Evolutionary conservation across 164 flowering plant genomes (phyloP), one percentile per base, ranked within the genome.

Genomic region (Nelumbo lutea): DNA sequence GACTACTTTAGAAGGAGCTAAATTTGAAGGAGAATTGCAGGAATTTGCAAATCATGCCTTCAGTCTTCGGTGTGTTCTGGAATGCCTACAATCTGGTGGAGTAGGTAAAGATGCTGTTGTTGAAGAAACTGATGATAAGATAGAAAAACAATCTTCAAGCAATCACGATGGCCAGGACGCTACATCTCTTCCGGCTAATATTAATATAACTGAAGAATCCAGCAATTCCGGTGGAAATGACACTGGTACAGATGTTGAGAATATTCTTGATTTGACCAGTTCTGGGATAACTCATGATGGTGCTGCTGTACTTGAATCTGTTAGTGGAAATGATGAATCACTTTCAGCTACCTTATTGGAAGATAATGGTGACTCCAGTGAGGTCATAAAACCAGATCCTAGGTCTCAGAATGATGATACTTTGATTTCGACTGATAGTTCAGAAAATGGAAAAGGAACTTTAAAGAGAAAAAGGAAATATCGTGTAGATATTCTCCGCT

Each of bases 31-130:
- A 57, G 99, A 92, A 69, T 64, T 95, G 69, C 99, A 95, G 81
- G 99, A 95, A 80, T 95, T 95, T 77, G 98, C 99, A 58, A 90
- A 95, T 78, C 99, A 95, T 84, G 98, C 94, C 70, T 90, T 81
- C 71, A 90, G 99, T 76, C 91, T 92, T 52, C 87, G 98, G 13
- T 88, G 89, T 82, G 83, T 84, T 70, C 76, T 95, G 60, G 91
- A 90, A 79, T 95, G 98, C 75, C 80, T 95, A 68, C 84, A 78
- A 59, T 87, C 98, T 51, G 97, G 99, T 69, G 99, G 98, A 74
- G 82, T 86, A 55, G 72, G 73, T 53, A 73, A 70, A 68, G 83
- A 81, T 78, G 80, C 66, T 56, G 68, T 27, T 61, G 73, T 66
- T 48, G 86, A 70, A 43, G 84, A 82, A 77, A 58, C 42, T 64